Percentiles rank a stretch among this genome's conserved stretches.
These are phyloP conservation scores for Coemansia sp. DNA, from an alignment of 192 early-diverging fungal genomes.

Conservation along the genomic window DNA sequence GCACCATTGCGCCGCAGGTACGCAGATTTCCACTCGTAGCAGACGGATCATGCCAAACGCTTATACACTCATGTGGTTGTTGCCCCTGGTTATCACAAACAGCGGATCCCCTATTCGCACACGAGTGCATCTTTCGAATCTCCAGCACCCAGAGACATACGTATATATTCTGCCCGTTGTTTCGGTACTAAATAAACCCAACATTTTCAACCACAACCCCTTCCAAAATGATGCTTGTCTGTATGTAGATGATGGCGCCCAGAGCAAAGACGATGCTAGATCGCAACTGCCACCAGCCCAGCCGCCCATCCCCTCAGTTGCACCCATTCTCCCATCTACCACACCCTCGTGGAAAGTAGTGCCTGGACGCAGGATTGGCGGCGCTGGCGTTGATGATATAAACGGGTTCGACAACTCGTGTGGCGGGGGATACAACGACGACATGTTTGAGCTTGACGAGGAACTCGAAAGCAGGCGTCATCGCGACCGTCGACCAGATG, in stretches of 20 bases:
- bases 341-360: slow-evolving; percentile 35
- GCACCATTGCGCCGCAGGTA: background rate
- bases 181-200: slow-evolving; percentile 9
- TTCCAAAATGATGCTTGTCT: background rate
- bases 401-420: background rate
- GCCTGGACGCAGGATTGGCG: slow-evolving; percentile 27
- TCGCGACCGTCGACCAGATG: slow-evolving; percentile 29
- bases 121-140: background rate
- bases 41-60: background rate
- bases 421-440: slow-evolving; percentile 64
- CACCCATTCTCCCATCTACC: slow-evolving; percentile 17
- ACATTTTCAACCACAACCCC: background rate
- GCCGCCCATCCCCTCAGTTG: slow-evolving; percentile 21
- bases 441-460: slow-evolving; percentile 81
- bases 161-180: background rate
- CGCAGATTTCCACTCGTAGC: background rate
- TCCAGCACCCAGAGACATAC: background rate
- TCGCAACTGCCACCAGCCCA: slow-evolving; percentile 28
- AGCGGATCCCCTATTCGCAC: background rate
- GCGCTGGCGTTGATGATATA: background rate
- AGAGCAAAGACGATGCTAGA: background rate
- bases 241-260: slow-evolving; percentile 8
- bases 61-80: no score
- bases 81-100: background rate
- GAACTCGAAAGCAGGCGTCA: slow-evolving; percentile 63